phyloP scores from a whole-genome alignment of 768 basidiomycete species.

The Sporobolomyces roseus region DNA sequence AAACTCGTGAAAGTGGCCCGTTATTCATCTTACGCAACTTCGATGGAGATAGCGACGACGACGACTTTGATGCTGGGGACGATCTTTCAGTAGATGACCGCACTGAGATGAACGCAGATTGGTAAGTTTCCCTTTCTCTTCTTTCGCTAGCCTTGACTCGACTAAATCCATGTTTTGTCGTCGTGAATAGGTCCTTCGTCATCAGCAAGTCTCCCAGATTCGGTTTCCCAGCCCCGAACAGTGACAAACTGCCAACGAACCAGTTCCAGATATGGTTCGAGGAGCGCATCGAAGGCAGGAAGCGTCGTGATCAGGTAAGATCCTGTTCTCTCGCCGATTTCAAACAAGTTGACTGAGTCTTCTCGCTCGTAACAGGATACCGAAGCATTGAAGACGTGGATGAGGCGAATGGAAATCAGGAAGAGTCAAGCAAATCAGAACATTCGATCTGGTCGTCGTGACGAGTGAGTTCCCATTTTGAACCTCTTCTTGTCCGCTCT shows the following conservation, averaged over 20 bases:
- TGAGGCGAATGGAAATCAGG: background rate
- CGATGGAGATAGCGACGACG: background rate
- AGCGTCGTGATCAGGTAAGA: background rate
- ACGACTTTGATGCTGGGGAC: background rate
- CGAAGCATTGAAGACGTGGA: background rate
- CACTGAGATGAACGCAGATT: background rate
- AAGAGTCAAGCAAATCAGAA: background rate
- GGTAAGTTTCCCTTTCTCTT: background rate
- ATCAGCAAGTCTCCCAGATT: too few species aligned
- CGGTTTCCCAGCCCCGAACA: too few species aligned
- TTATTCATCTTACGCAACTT: background rate
- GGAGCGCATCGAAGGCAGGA: background rate
- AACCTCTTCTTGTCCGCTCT: background rate
- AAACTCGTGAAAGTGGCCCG: background rate
- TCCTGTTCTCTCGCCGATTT: background rate
- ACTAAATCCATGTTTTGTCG: background rate
- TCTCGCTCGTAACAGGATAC: background rate
- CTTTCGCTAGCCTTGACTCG: background rate
- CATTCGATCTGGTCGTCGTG: background rate
- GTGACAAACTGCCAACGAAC: too few species aligned
- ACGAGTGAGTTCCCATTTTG: background rate
- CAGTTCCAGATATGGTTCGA: too few species aligned
- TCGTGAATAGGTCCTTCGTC: too few species aligned
- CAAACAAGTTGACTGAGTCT: background rate
- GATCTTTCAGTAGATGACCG: background rate